Evolutionary conservation across 139 green algal genomes (phyloP).

Genomic region (Chlamydomonas sphaeroides): DNA sequence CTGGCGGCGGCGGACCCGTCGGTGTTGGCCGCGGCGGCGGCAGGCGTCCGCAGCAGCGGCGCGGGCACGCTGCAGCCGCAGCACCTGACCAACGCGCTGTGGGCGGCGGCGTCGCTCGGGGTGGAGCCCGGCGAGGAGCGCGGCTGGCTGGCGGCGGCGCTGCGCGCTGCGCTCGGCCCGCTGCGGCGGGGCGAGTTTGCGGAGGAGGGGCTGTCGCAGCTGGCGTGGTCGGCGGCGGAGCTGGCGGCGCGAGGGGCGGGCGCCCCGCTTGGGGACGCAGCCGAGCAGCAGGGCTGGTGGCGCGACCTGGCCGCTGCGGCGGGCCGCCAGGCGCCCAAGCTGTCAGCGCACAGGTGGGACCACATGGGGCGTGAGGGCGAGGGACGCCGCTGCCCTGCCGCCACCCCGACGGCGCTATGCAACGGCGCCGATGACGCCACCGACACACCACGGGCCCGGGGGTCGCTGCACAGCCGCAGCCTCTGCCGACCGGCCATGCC

Average conservation of each 20-base stretch:
- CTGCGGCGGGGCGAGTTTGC: background rate
- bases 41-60: background rate
- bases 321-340: background rate
- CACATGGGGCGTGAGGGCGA: too few species aligned
- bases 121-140: background rate
- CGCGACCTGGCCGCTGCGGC: background rate
- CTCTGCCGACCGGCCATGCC: too few species aligned
- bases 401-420: too few species aligned
- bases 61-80: background rate
- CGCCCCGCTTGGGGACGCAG: too few species aligned
- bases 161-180: background rate
- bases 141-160: background rate
- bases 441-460: too few species aligned
- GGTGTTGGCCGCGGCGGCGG: background rate
- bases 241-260: too few species aligned
- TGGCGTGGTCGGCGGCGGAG: conserved; percentile 25
- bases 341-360: conserved; percentile 19
- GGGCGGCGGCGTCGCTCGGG: conserved; percentile 4
- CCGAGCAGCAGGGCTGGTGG: background rate
- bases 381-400: too few species aligned
- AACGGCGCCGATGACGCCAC: too few species aligned
- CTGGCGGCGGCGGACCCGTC: background rate
- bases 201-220: conserved; percentile 28
- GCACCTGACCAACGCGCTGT: conserved; percentile 27
- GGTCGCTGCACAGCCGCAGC: too few species aligned